Conservation (phyloP, 2,329 filamentous ascomycete genomes). For the Ophiostoma ulmi region DNA sequence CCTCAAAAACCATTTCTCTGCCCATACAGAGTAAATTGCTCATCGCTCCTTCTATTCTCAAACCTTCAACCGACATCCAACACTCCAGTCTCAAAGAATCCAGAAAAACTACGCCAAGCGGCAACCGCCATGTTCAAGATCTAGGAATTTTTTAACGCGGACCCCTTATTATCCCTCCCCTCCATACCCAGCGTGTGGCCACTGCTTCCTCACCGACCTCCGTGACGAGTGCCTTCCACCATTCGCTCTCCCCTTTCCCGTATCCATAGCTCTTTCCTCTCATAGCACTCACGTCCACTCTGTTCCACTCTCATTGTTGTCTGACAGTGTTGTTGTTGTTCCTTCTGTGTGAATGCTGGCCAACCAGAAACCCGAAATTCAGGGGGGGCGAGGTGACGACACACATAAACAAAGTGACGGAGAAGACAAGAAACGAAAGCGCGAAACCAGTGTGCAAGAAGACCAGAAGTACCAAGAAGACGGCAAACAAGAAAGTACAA, state of each 20-base stretch:
- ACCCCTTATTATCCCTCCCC: conserved; percentile 22
- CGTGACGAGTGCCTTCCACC: conserved; percentile 17
- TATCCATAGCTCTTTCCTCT: conserved; percentile 6
- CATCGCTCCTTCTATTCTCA: not conserved
- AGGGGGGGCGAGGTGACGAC: conserved; percentile 23
- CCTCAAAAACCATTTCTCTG: no score
- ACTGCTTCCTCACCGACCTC: conserved; percentile 23
- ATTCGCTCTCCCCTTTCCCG: not conserved
- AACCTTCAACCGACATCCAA: not conserved
- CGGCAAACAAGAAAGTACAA: not conserved
- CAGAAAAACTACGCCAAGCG: conserved; percentile 22
- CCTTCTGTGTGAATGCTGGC: conserved; percentile 22
- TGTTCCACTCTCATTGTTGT: not conserved
- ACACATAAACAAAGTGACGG: conserved; percentile 17
- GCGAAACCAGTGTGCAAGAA: conserved; percentile 12
- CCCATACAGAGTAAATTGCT: not conserved
- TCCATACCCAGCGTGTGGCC: conserved; percentile 14
- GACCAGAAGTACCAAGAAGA: not conserved
- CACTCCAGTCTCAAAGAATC: not conserved
- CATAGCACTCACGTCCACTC: not conserved
- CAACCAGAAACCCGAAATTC: conserved; percentile 4
- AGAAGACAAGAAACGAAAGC: conserved; percentile 24
- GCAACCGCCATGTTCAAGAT: conserved; percentile 31
- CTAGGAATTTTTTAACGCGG: conserved; percentile 30
- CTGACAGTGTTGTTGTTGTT: conserved; percentile 2